Conservation (phyloP, 768 basidiomycete genomes). For the Rhizopogon sp. region DNA sequence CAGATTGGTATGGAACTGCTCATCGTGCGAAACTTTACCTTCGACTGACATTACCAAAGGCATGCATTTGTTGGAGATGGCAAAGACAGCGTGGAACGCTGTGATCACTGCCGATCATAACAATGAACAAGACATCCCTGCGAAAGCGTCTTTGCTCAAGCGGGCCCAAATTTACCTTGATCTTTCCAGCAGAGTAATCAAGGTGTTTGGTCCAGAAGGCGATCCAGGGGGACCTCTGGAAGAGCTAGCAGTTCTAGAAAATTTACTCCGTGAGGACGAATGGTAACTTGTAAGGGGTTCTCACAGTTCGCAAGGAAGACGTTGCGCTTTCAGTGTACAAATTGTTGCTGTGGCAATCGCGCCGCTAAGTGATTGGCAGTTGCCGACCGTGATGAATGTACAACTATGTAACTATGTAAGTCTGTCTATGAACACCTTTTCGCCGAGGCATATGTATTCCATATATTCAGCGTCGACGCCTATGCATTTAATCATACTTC, state of each 20-base stretch:
- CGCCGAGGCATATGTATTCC: too few species aligned
- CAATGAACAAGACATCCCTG: neutral
- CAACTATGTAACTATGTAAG: too few species aligned
- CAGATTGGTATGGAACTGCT: conserved; percentile 56
- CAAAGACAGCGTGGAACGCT: conserved; percentile 76
- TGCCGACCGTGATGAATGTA: too few species aligned
- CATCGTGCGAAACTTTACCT: neutral
- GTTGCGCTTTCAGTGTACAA: too few species aligned
- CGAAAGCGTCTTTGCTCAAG: conserved; percentile 19
- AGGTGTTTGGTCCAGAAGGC: conserved; percentile 55
- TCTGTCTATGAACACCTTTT: too few species aligned
- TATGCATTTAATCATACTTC: too few species aligned
- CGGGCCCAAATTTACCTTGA: conserved; percentile 33
- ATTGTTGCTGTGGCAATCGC: too few species aligned
- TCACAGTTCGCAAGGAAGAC: neutral
- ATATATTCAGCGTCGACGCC: too few species aligned
- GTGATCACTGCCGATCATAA: conserved; percentile 29
- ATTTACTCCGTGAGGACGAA: conserved; percentile 27
- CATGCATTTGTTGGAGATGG: conserved; percentile 68
- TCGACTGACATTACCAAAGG: conserved; percentile 36
- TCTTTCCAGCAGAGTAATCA: conserved; percentile 37
- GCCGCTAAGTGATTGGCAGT: too few species aligned
- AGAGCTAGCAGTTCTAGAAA: conserved; percentile 44
- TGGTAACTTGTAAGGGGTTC: neutral
- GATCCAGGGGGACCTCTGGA: conserved; percentile 55